phyloP scores from a whole-genome alignment of 108 stramenopile species.

The Fistulifera solaris region DNA sequence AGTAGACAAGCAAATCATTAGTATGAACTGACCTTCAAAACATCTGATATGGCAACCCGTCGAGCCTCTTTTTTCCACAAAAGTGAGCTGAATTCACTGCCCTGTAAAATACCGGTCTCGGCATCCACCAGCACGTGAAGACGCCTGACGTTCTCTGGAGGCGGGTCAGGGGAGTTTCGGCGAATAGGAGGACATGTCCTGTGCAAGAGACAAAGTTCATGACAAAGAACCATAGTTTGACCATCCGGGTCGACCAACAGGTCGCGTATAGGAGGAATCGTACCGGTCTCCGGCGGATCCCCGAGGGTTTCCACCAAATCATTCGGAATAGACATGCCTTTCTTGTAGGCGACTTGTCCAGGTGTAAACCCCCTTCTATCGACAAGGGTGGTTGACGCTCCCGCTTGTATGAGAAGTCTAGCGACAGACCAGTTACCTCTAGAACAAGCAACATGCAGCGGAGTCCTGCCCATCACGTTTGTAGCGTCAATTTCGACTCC shows the following conservation, averaged over 20 bases:
- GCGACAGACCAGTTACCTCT: conserved; percentile 79
- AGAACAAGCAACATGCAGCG: conserved; percentile 68
- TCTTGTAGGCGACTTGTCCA: conserved; percentile 60
- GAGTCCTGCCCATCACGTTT: conserved; percentile 71
- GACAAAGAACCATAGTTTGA: conserved; percentile 60
- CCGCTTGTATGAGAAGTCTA: conserved; percentile 53
- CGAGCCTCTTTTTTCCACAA: conserved; percentile 66
- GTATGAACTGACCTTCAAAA: conserved; percentile 55
- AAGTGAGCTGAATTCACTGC: conserved; percentile 54
- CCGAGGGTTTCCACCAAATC: conserved; percentile 50
- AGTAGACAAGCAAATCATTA: background rate
- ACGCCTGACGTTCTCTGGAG: conserved; percentile 81
- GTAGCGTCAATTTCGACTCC: conserved; percentile 73
- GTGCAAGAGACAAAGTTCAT: conserved; percentile 75
- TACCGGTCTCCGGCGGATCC: conserved; percentile 32
- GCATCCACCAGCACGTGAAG: conserved; percentile 71
- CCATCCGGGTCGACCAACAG: conserved; percentile 77
- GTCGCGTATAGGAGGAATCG: conserved; percentile 53
- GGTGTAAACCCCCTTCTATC: conserved; percentile 78
- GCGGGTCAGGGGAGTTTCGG: conserved; percentile 54
- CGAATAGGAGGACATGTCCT: conserved; percentile 77
- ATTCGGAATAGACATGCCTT: conserved; percentile 78
- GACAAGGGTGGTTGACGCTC: conserved; percentile 41
- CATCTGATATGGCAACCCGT: conserved; percentile 72
- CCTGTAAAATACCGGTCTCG: conserved; percentile 70